Conservation (phyloP, 495 filamentous ascomycete genomes). For the Rusavskia elegans region DNA sequence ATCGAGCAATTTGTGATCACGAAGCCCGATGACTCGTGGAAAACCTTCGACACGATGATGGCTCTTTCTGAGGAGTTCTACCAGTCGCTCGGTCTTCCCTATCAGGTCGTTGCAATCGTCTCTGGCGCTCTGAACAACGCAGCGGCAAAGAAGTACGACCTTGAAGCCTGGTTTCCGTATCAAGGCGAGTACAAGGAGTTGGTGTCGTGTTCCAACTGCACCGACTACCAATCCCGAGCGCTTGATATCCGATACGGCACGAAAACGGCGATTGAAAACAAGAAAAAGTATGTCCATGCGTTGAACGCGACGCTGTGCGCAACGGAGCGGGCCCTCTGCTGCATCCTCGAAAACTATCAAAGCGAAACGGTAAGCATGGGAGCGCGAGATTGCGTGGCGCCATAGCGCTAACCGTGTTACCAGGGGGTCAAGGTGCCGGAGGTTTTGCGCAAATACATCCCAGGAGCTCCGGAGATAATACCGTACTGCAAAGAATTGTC, state of each 20-base stretch:
- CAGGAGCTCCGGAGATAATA: conserved; percentile 74
- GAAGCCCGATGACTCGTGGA: conserved; percentile 89
- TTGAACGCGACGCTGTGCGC: conserved; percentile 86
- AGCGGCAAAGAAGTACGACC: conserved; percentile 85
- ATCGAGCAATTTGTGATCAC: conserved; percentile 90
- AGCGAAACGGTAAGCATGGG: conserved; percentile 48
- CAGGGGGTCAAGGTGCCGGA: conserved; percentile 77
- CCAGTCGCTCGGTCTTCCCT: conserved; percentile 72
- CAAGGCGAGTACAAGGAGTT: conserved; percentile 95
- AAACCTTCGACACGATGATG: conserved; percentile 88
- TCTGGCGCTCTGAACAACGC: conserved; percentile 91
- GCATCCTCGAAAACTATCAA: conserved; percentile 93
- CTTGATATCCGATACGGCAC: conserved; percentile 73
- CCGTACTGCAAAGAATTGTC: conserved; percentile 73
- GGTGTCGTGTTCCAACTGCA: conserved; percentile 91
- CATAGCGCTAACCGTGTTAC: not conserved
- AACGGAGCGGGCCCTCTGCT: conserved; percentile 87
- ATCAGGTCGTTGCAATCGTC: conserved; percentile 82
- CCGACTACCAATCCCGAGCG: conserved; percentile 81
- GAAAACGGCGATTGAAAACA: conserved; percentile 61
- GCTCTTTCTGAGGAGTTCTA: conserved; percentile 84
- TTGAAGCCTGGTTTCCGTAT: conserved; percentile 96
- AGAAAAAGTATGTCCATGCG: conserved; percentile 88
- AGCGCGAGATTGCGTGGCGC: not conserved
- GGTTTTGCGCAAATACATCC: conserved; percentile 80